Evolutionary conservation across 345 rosid genomes (phyloP), one percentile per base, ranked within the genome.

Genomic region (Psidium guajava): DNA sequence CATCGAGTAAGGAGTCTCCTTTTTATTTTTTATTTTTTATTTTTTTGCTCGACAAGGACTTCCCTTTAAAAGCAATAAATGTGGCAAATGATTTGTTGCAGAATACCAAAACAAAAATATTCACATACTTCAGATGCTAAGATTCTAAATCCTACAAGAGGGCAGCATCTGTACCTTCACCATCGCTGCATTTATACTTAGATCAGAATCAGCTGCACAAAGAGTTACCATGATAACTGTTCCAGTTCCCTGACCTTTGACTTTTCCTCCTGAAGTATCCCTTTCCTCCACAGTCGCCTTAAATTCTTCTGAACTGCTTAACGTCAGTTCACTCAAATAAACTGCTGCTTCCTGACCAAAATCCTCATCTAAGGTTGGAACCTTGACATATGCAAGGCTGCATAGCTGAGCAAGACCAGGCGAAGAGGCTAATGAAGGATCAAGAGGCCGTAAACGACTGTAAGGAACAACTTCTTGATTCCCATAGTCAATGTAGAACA

Each of bases 221-320:
- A 98, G 93, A 20, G 99, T 96, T 8, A 95, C 98, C 36, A 85
- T 84, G 6, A 94, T 91, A 82, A 92, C 85, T 2, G 95, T 90
- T 53, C 99, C 99, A 77, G 99, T 95, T 84, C 99, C 99, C 90
- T 98, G 99, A 55, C 98, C 99, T 88, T 96, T 98, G 74, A 90
- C 91, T 93, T 95, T 98, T 69, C 99, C 99, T 40, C 95, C 98
- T 27, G 98, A 93, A 53, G 93, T 82, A 89, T 98, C 99, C 88
- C 92, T 92, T 64, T 98, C 99, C 91, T 95, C 99, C 36, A 96
- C 87, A 83, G 90, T 89, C 54, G 98, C 99, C 85, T 83, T 92
- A 83, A 98, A 95, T 90, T 95, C 97, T 83, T 92, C 92, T 25
- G 92, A 90, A 82, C 93, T 94, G 82, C 85, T 91, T 56, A 96